These are phyloP conservation scores for Penicillium alfredii DNA, from an alignment of 495 filamentous ascomycete genomes.

Conservation along the genomic window DNA sequence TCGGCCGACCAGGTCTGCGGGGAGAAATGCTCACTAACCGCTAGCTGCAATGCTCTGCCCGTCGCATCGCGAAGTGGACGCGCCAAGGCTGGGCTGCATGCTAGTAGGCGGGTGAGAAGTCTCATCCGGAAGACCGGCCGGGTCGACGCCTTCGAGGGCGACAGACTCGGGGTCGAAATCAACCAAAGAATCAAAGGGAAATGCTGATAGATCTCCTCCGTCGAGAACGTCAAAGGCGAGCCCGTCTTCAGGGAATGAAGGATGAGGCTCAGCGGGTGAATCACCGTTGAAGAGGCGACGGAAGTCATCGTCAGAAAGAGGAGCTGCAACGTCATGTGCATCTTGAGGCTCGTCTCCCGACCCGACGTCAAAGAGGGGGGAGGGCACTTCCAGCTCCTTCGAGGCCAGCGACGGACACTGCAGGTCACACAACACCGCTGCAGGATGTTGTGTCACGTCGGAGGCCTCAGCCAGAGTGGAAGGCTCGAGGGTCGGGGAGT, in stretches of 20 bases:
- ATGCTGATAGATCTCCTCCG: slow-evolving; percentile 50
- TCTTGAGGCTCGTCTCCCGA: slow-evolving; percentile 37
- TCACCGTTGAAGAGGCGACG: slow-evolving; percentile 62
- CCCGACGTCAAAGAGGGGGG: slow-evolving; percentile 50
- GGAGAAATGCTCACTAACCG: slow-evolving; percentile 39
- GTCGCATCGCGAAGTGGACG: slow-evolving; percentile 88
- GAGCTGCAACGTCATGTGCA: slow-evolving; percentile 44
- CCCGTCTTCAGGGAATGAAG: slow-evolving; percentile 70
- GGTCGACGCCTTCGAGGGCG: slow-evolving; percentile 42
- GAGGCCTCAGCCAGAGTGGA: slow-evolving; percentile 60
- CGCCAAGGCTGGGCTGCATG: slow-evolving; percentile 88
- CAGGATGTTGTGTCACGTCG: slow-evolving; percentile 99
- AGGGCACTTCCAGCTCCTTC: slow-evolving; percentile 49
- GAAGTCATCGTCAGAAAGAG: slow-evolving; percentile 63
- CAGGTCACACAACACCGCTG: slow-evolving; percentile 99
- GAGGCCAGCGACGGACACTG: slow-evolving; percentile 89
- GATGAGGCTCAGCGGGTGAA: slow-evolving; percentile 64
- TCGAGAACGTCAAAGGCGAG: slow-evolving; percentile 62
- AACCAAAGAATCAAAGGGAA: slow-evolving; percentile 82
- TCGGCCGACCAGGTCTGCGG: slow-evolving; percentile 27
- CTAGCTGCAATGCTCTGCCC: slow-evolving; percentile 73
- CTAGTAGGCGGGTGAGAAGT: slow-evolving; percentile 53
- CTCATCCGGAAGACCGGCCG: slow-evolving; percentile 51
- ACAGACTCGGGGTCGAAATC: slow-evolving; percentile 64
- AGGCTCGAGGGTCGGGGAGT: slow-evolving; percentile 46